Evolutionary conservation across 495 filamentous ascomycete genomes (phyloP).

Genomic region (Xylaria flabelliformis): DNA sequence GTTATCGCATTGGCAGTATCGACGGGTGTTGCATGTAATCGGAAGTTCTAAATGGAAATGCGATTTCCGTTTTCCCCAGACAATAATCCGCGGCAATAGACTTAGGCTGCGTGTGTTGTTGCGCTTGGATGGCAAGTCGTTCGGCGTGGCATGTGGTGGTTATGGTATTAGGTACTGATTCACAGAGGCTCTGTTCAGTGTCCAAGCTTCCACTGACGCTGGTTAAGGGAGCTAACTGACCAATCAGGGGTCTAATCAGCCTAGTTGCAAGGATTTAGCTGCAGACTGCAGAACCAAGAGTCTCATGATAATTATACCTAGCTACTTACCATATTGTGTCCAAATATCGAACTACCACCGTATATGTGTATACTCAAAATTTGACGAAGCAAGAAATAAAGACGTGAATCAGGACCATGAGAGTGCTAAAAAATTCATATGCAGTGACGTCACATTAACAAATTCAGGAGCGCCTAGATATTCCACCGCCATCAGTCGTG

Average conservation of each 20-base stretch:
- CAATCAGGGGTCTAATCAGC: not conserved
- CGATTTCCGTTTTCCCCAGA: not conserved
- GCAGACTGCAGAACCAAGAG: too few relatives aligned
- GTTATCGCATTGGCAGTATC: constrained; percentile 18
- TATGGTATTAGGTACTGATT: too few relatives aligned
- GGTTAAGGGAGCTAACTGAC: not conserved
- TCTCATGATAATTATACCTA: too few relatives aligned
- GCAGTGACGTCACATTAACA: not conserved
- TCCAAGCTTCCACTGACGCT: not conserved
- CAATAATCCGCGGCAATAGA: not conserved
- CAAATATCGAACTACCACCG: not conserved
- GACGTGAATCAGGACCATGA: not conserved
- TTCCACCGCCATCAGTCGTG: not conserved
- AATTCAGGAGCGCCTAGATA: not conserved
- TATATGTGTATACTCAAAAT: not conserved
- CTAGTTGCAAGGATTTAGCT: not conserved
- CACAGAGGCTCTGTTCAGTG: not conserved
- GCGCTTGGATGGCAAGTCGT: constrained; percentile 8
- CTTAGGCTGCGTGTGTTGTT: not conserved
- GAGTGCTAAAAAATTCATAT: not conserved
- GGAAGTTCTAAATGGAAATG: not conserved
- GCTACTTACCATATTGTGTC: not conserved
- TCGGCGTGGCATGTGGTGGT: constrained; percentile 1
- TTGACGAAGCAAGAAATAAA: not conserved
- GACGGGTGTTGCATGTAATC: not conserved